phyloP scores from a whole-genome alignment of 2,329 filamentous ascomycete species.

The Exophiala lecanii-corni region DNA sequence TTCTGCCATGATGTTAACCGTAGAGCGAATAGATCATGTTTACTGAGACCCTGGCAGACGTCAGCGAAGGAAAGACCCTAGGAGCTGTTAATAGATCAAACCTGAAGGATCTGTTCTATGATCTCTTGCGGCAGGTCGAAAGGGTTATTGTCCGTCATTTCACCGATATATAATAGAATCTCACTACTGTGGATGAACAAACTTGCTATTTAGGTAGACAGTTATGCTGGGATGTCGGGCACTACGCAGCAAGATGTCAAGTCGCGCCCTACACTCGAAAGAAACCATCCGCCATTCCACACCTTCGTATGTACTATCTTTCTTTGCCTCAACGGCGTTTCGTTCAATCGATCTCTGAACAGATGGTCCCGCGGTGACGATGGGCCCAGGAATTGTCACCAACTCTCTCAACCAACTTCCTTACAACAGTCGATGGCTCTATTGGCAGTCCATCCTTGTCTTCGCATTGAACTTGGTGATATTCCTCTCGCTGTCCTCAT shows the following conservation, averaged over 20 bases:
- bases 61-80: neutral
- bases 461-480: constrained; percentile 58
- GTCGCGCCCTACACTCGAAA: neutral
- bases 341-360: constrained; percentile 1
- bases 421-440: constrained; percentile 54
- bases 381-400: constrained; percentile 65
- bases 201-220: neutral
- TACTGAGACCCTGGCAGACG: neutral
- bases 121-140: neutral
- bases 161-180: constrained; percentile 1
- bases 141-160: constrained; percentile 1
- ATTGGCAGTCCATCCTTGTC: constrained; percentile 55
- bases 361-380: constrained; percentile 41
- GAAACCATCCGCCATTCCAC: neutral
- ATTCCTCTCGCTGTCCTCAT: constrained; percentile 39
- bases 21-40: neutral
- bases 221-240: neutral
- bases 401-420: constrained; percentile 59
- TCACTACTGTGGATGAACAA: constrained; percentile 1
- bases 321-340: constrained; percentile 1
- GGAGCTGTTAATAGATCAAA: constrained; percentile 1
- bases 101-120: neutral
- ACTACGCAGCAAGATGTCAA: neutral
- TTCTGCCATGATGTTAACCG: constrained; percentile 1
- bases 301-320: neutral